phyloP scores from a whole-genome alignment of 306 rosid species.

The Begonia loranthoides region DNA sequence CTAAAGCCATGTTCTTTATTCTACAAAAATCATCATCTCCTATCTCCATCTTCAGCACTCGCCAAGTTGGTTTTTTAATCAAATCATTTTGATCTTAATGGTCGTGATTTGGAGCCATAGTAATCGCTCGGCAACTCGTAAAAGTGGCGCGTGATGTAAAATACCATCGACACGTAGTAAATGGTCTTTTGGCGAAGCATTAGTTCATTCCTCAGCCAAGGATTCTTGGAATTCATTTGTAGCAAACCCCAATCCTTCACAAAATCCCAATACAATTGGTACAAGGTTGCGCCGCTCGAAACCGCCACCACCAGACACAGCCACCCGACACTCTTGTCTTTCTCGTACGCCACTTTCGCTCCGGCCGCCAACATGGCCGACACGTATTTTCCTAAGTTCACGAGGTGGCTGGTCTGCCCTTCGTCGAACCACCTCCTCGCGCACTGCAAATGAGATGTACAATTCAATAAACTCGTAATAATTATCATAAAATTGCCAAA shows the following conservation, averaged over 20 bases:
- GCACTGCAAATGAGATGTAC: conserved; percentile 33
- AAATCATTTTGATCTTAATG: conserved; percentile 4
- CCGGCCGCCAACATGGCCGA: conserved; percentile 99
- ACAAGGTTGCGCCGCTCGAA: conserved; percentile 84
- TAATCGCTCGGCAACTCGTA: too few species aligned
- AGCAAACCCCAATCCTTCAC: conserved; percentile 99
- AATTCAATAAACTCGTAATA: too few species aligned
- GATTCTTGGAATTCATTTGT: conserved; percentile 84
- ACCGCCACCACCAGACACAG: conserved; percentile 73
- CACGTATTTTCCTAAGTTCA: conserved; percentile 86
- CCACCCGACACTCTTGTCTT: conserved; percentile 62
- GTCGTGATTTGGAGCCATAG: too few species aligned
- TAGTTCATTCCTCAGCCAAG: conserved; percentile 94
- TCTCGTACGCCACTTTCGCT: conserved; percentile 87
- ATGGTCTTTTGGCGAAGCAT: conserved; percentile 68
- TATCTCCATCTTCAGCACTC: conserved; percentile 2
- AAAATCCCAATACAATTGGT: conserved; percentile 99
- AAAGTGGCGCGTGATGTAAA: too few species aligned
- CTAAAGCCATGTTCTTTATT: conserved; percentile 3
- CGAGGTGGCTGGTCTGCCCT: conserved; percentile 78
- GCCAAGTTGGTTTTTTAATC: conserved; percentile 2
- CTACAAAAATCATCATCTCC: conserved; percentile 15
- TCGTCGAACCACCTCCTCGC: conserved; percentile 96
- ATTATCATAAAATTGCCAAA: too few species aligned
- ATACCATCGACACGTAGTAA: conserved; percentile 95